These are phyloP conservation scores for Acacia melanoxylon DNA, from an alignment of 306 rosid species.

Conservation along the genomic window DNA sequence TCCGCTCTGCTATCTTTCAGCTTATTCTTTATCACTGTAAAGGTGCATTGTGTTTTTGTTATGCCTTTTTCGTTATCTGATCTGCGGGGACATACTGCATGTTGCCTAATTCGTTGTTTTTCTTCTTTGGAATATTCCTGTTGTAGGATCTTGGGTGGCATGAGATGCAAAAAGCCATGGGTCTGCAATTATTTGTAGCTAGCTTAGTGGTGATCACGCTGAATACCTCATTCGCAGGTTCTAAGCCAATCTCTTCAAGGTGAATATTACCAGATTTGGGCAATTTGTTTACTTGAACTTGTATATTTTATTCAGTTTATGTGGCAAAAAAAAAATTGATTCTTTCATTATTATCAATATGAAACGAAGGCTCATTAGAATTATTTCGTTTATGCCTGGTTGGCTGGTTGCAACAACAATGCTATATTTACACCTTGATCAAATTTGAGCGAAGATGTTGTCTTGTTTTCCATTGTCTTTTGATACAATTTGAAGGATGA, in stretches of 20 bases:
- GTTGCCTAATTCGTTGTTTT: constrained; percentile 6
- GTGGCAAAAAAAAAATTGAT: not conserved
- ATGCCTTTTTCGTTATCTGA: not conserved
- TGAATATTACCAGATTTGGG: constrained; percentile 19
- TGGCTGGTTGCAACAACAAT: not conserved
- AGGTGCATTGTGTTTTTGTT: constrained; percentile 38
- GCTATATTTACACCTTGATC: not conserved
- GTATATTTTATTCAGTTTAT: not conserved
- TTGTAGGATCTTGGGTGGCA: constrained; percentile 69
- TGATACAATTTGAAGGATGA: not conserved
- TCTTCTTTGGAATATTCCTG: not conserved
- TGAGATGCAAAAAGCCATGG: constrained; percentile 53
- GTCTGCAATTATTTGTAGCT: constrained; percentile 61
- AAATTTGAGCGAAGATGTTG: not conserved
- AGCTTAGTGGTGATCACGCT: constrained; percentile 73
- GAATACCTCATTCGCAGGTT: constrained; percentile 56
- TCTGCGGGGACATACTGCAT: not conserved
- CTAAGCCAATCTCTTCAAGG: constrained; percentile 62
- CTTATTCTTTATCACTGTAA: constrained; percentile 57
- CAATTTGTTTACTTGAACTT: constrained; percentile 1
- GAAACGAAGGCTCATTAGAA: not conserved
- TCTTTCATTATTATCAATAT: not conserved
- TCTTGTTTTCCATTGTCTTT: not conserved
- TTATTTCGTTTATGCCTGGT: not conserved
- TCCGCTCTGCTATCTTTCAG: constrained; percentile 79